Base-by-base conservation (phyloP, 805 yeast genomes). In the Candida schatavii region DNA sequence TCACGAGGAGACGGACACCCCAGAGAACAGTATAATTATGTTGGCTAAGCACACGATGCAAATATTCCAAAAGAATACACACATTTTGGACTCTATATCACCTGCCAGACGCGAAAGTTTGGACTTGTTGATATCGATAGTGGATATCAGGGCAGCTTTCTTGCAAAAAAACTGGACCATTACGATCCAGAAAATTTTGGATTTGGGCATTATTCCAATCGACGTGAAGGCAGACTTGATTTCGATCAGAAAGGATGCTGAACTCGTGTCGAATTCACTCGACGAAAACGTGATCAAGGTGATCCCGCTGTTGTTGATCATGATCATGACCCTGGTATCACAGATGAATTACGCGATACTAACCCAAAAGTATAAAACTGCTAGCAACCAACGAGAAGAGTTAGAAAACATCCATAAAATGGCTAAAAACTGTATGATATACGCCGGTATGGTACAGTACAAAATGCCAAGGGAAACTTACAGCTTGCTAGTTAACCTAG, bases 361-460 rank as follows among this genome's bases (percentile, higher is more conserved):
- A 51, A 63, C 70, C 34, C 68, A 66, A 48, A 58, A 65, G 23
- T 78, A 66, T 50, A 68, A 69, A 28, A 68, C 74, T 6, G 54
- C 69, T 2, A 68, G 76, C 10, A 77, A 75, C 44, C 75, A 71
- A 32, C 56, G 52, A 38, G 78, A 75, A 43, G 85, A 82, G 56
- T 62, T 76, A 17, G 68, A 61, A 3, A 76, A 78, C 32, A 66
- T 88, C 55, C 75, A 74, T 46, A 48, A 52, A 20, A 72, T 84
- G 48, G 88, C 96, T 2, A 84, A 81, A 60, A 88, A 88, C 62
- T 85, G 96, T 62, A 88, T 90, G 89, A 80, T 90, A 3, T 91
- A 85, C 61, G 96, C 97, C 5, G 98, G 97, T 46, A 85, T 91
- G 82, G 83, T 90, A 28, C 95, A 88, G 64, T 89, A 86, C 64